Conservation (phyloP, 768 basidiomycete genomes). For the Lactarius sanguifluus region DNA sequence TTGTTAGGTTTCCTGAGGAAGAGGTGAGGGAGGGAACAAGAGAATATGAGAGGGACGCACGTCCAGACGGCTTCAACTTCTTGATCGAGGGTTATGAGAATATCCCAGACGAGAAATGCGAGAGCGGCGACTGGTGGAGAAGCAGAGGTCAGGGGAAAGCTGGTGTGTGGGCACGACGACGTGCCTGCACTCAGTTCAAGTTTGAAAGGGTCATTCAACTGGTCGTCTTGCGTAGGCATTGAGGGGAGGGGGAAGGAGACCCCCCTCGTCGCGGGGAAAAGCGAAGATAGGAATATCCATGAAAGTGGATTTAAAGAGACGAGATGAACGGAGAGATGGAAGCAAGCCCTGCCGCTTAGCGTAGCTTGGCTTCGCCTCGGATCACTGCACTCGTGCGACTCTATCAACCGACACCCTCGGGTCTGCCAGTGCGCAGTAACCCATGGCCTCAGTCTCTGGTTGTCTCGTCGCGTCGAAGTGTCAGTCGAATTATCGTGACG, state of each 20-base stretch:
- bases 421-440: too few species aligned
- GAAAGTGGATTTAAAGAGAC: background rate
- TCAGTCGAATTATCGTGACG: too few species aligned
- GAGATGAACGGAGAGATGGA: background rate
- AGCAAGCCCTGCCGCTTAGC: background rate
- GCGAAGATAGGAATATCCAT: background rate
- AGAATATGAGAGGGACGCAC: slow-evolving; percentile 30
- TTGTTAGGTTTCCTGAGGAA: slow-evolving; percentile 30
- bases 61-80: slow-evolving; percentile 37
- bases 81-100: slow-evolving; percentile 31
- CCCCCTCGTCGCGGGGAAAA: background rate
- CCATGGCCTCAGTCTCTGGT: too few species aligned
- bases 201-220: background rate
- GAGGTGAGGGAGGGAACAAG: background rate
- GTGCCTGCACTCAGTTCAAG: slow-evolving; percentile 2
- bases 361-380: background rate
- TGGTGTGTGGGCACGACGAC: background rate
- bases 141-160: too few species aligned
- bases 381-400: background rate
- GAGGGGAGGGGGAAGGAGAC: background rate
- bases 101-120: slow-evolving; percentile 35
- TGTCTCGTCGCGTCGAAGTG: too few species aligned
- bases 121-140: slow-evolving; percentile 33
- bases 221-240: background rate
- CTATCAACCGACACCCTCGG: background rate